Conservation (phyloP, 73 alveolate species). For the Tetrahymena elliotti region DNA sequence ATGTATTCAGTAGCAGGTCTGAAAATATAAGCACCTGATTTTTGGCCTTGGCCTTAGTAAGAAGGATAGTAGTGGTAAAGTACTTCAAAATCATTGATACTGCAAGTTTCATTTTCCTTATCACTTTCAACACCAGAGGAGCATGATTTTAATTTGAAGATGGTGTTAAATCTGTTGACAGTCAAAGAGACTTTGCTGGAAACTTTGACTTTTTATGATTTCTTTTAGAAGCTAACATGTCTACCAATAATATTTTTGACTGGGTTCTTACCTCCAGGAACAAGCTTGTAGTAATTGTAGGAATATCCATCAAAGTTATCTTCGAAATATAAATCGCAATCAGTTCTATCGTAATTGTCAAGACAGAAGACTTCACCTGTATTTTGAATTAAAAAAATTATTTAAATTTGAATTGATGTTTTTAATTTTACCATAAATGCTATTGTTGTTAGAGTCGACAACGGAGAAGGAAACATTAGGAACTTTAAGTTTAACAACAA, state of each 20-base stretch:
- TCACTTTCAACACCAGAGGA: not conserved
- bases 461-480: slow-evolving; percentile 13
- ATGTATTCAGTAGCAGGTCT: slow-evolving; percentile 44
- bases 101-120: not conserved
- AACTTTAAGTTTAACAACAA: slow-evolving; percentile 11
- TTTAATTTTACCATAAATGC: slow-evolving; percentile 2
- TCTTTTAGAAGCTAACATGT: not conserved
- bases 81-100: slow-evolving; percentile 8
- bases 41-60: slow-evolving; percentile 20
- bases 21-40: slow-evolving; percentile 72
- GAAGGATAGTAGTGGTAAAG: slow-evolving; percentile 6
- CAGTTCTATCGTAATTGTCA: slow-evolving; percentile 1
- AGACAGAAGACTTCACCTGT: slow-evolving; percentile 12
- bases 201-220: not conserved
- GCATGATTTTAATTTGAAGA: slow-evolving; percentile 1
- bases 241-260: not conserved
- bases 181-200: slow-evolving; percentile 6
- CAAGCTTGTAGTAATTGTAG: not conserved
- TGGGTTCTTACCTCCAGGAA: not conserved
- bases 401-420: too few species aligned
- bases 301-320: not conserved
- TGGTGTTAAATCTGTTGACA: slow-evolving; percentile 2
- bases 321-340: slow-evolving; percentile 25
- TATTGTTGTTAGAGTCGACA: slow-evolving; percentile 12
- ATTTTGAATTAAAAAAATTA: too few species aligned